Conservation (phyloP, 1,284 basidiomycete genomes). For the Cryptococcus sp. region DNA sequence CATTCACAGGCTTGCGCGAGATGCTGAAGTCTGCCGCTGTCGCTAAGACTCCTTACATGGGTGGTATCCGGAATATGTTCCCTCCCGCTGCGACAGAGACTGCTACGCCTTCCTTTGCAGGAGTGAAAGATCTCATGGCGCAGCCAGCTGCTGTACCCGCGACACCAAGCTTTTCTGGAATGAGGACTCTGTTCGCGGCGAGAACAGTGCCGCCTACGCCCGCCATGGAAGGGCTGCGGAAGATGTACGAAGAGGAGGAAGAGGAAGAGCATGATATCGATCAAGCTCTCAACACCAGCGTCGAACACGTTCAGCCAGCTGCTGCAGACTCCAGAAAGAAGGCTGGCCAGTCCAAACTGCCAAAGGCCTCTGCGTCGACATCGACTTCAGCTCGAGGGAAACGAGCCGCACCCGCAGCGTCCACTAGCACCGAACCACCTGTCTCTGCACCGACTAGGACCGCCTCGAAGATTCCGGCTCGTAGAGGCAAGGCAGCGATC, state of each 20-base stretch:
- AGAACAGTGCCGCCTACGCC: slow-evolving; percentile 20
- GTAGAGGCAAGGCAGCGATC: neutral
- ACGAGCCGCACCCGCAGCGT: neutral
- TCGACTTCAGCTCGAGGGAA: neutral
- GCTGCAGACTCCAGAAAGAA: slow-evolving; percentile 5
- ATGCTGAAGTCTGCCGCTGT: slow-evolving; percentile 23
- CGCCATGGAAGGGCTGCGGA: slow-evolving; percentile 18
- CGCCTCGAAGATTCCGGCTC: neutral
- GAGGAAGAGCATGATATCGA: slow-evolving; percentile 13
- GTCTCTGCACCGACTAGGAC: neutral
- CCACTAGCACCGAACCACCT: neutral
- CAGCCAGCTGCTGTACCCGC: slow-evolving; percentile 6
- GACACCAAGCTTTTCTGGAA: slow-evolving; percentile 29
- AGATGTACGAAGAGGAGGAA: slow-evolving; percentile 29
- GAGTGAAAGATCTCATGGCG: slow-evolving; percentile 26
- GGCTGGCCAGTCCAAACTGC: neutral
- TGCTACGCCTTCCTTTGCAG: slow-evolving; percentile 27
- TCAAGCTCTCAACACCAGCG: neutral
- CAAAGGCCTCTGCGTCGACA: neutral
- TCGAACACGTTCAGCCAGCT: slow-evolving; percentile 1
- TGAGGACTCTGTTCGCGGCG: slow-evolving; percentile 29
- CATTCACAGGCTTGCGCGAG: slow-evolving; percentile 26
- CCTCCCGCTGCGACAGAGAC: slow-evolving; percentile 14
- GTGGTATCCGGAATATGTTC: slow-evolving; percentile 29
- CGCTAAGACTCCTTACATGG: slow-evolving; percentile 30